Base-by-base conservation (phyloP, 805 yeast genomes). In the Saturnispora quitensis region DNA sequence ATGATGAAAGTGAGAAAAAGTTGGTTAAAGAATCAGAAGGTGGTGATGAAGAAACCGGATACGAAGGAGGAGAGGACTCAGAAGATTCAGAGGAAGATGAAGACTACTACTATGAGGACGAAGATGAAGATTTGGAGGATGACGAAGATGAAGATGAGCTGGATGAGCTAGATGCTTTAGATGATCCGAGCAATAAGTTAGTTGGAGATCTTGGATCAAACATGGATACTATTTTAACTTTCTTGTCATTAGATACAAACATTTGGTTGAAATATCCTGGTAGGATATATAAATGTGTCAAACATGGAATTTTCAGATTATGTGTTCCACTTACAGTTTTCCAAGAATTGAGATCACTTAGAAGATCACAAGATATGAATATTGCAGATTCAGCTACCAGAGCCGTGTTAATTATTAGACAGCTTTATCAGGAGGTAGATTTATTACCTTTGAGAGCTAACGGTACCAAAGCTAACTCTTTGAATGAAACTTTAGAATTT, bases 241-340 rank as follows among this genome's bases (percentile, higher is more conserved):
- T 73, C 58, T 73, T 84, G 50, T 77, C 87, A 0, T 69, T 86
- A 52, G 95, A 86, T 65, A 85, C 93, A 2, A 85, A 86, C 56
- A 79, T 84, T 52, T 86, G 91, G 90, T 68, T 86, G 56, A 83
- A 85, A 59, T 90, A 84, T 60, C 84, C 89, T 63, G 95, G 91
- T 2, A 74, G 84, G 55, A 72, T 86, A 20, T 86, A 75, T 68
- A 86, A 86, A 62, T 79, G 87, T 58, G 76, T 84, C 12, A 73
- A 82, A 33, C 77, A 78, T 56, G 74, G 73, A 13, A 76, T 84
- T 3, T 73, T 86, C 54, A 78, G 74, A 55, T 69, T 82, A 24
- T 77, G 81, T 58, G 79, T 85, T 4, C 90, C 93, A 42, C 69
- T 86, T 53, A 82, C 86, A 18, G 88, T 86, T 5, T 86, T 85